Base-by-base conservation (phyloP, 768 basidiomycete species). In the Scleroderma bovista region DNA sequence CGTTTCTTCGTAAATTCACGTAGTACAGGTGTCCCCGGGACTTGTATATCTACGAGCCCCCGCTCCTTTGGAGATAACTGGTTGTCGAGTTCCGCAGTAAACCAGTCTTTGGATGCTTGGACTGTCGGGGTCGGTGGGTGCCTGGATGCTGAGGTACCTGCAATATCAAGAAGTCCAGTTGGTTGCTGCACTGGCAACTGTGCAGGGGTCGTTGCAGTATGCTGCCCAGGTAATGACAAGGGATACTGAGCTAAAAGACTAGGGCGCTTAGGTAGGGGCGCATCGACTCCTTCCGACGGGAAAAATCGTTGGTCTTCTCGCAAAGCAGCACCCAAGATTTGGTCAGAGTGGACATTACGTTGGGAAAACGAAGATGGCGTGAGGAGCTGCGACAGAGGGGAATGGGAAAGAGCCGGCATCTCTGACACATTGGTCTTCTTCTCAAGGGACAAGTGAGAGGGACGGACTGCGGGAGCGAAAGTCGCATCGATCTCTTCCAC, bases 401-500 rank as follows among this genome's bases (percentile, higher is more conserved):
- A 58, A 45, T 53, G 54, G 7, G 59, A 61, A 49, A 63, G 51
- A 39, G 61, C 49, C 4, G 59, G 55, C 37, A 59, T 51, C 12
- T 60, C 26, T 9, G 65, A 62, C 49, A 58, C 26, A 47, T 66
- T 57, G 23, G 57, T 58, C 46, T 56, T 52, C 10, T 56, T 56
- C 34, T 51, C 48, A 17, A 34, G 15, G 19, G 47, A 44, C 8
- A 43, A 23, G 33, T 65, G 57, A 36, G 46, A 33, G 22, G 57
- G 44, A 52, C 57, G 55, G 40, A 54, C 52, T n/a, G 73, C 53
- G 10, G 57, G 63, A 13, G 60, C 57, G 53, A 80, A 78, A 10
- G 70, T 69, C 20, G 80, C 77, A 64, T 91, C 86, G 6, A 94
- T 71, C 51, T 88, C 86, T 62, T 95, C 93, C 37, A 96, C 70